Percentiles rank a stretch among this genome's conserved stretches.
Conservation (phyloP, 2,329 filamentous ascomycete species). For the Lecanicillium sp. region DNA sequence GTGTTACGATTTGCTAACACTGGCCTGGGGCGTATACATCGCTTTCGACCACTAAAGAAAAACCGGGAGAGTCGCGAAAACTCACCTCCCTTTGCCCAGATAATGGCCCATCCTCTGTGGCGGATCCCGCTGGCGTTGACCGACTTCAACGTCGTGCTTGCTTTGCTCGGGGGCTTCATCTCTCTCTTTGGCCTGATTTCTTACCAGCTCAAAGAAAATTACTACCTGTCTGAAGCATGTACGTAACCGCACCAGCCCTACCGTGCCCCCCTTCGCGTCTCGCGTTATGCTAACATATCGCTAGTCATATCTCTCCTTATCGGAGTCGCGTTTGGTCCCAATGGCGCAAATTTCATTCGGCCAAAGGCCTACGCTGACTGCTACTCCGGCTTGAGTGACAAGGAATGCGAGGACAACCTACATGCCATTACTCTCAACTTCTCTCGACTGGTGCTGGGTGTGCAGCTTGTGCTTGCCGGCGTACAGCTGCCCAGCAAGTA, state of each 20-base stretch:
- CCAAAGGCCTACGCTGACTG: constrained; percentile 65
- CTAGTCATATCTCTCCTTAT: constrained; percentile 79
- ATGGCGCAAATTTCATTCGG: constrained; percentile 67
- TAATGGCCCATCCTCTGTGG: constrained; percentile 37
- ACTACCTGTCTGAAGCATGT: constrained; percentile 87
- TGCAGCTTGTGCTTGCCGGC: constrained; percentile 83
- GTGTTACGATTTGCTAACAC: constrained; percentile 10
- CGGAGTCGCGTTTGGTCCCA: constrained; percentile 71
- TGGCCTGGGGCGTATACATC: constrained; percentile 8
- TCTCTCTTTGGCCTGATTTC: constrained; percentile 87
- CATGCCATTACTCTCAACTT: constrained; percentile 75
- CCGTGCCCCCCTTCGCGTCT: too few species aligned
- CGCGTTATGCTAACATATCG: too few species aligned
- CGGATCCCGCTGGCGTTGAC: constrained; percentile 45
- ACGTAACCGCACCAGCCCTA: constrained; percentile 34
- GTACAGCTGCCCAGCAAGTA: constrained; percentile 83
- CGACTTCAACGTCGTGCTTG: constrained; percentile 80
- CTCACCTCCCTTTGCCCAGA: too few species aligned
- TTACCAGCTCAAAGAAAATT: constrained; percentile 81
- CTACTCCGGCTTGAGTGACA: constrained; percentile 12
- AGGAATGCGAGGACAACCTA: constrained; percentile 43
- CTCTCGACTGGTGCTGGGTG: constrained; percentile 76
- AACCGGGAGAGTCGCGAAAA: too few species aligned
- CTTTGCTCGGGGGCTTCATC: constrained; percentile 77
- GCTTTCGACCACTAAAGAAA: too few species aligned